Conservation (phyloP, 106 monocot genomes). For the Dioscorea alata region DNA sequence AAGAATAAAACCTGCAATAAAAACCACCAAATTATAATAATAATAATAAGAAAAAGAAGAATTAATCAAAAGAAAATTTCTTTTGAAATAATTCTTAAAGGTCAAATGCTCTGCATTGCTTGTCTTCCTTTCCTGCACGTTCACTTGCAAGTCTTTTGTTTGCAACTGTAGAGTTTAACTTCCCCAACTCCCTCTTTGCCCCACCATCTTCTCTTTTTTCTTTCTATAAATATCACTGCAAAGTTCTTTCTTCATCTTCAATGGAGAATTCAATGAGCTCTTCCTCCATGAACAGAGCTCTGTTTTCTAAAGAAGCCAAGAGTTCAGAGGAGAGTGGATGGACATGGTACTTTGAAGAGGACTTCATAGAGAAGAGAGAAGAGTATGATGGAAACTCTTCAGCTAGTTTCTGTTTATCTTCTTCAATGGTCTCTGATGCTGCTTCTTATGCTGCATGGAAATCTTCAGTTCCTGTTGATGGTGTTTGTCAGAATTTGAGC, state of each 20-base stretch:
- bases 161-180: constrained; percentile 8
- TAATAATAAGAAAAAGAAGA: neutral
- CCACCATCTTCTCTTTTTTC: neutral
- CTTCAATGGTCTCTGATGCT: constrained; percentile 39
- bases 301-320: neutral
- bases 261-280: constrained; percentile 29
- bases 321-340: constrained; percentile 32
- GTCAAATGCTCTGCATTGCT: neutral
- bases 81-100: neutral
- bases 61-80: too few species aligned
- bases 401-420: neutral
- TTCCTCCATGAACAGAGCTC: constrained; percentile 15
- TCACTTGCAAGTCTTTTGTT: constrained; percentile 5
- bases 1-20: too few species aligned
- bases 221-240: neutral
- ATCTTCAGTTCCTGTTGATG: neutral
- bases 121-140: neutral
- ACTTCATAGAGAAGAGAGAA: constrained; percentile 24
- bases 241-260: neutral
- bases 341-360: constrained; percentile 32
- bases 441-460: constrained; percentile 25
- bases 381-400: constrained; percentile 1
- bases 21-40: neutral
- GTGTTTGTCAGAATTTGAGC: constrained; percentile 16
- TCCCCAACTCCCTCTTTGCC: constrained; percentile 7